These are phyloP conservation scores for Taiozyma sp. DNA, from an alignment of 1,139 yeast species.

Conservation along the genomic window DNA sequence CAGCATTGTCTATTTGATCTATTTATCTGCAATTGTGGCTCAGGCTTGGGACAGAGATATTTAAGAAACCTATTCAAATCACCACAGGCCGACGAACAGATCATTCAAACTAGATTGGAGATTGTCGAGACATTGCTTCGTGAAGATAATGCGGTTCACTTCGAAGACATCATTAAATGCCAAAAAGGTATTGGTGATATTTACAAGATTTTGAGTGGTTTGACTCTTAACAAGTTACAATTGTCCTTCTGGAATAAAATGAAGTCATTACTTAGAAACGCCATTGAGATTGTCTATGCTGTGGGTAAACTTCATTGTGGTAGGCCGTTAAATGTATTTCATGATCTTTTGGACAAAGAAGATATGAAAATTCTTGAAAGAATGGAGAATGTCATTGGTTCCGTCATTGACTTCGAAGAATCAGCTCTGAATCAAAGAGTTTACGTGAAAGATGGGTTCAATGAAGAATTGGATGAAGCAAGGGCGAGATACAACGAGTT, in stretches of 20 bases:
- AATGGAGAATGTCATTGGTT: conserved; percentile 7
- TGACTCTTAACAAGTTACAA: conserved; percentile 24
- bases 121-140: conserved; percentile 22
- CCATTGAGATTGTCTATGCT: conserved; percentile 3
- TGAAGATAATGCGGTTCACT: conserved; percentile 13
- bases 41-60: conserved; percentile 26
- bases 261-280: conserved; percentile 1
- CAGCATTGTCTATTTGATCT: conserved; percentile 8
- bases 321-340: not conserved
- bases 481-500: conserved; percentile 30
- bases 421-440: conserved; percentile 30
- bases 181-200: conserved; percentile 27
- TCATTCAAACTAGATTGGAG: conserved; percentile 25
- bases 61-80: conserved; percentile 27
- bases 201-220: conserved; percentile 13
- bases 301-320: not conserved
- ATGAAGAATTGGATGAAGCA: conserved; percentile 29
- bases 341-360: not conserved
- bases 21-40: conserved; percentile 18
- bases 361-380: conserved; percentile 1
- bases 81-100: conserved; percentile 25
- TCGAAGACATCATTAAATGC: conserved; percentile 10
- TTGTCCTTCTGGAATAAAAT: conserved; percentile 27
- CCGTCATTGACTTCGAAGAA: conserved; percentile 31
- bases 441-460: conserved; percentile 26